Conservation (phyloP, 2,329 filamentous ascomycete species). For the Orbilia oligospora region DNA sequence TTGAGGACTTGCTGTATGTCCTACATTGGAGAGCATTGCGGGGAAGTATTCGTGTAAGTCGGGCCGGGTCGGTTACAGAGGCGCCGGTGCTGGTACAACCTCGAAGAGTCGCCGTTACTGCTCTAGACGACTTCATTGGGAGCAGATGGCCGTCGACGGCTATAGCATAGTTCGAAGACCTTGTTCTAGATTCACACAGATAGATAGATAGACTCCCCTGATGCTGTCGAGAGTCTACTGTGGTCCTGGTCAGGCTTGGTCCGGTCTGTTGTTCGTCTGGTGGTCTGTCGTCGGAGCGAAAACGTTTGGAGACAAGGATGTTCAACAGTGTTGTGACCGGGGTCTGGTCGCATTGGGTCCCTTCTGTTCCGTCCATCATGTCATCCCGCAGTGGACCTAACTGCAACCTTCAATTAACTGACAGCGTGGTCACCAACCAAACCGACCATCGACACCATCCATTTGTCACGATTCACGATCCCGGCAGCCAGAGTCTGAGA, state of each 20-base stretch:
- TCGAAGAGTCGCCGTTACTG: slow-evolving; percentile 31
- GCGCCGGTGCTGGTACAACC: slow-evolving; percentile 40
- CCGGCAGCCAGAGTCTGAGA: not conserved
- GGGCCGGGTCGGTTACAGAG: slow-evolving; percentile 28
- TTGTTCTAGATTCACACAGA: not conserved
- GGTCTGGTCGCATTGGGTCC: slow-evolving; percentile 28
- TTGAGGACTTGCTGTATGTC: slow-evolving; percentile 45
- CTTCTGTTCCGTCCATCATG: slow-evolving; percentile 15
- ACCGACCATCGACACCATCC: slow-evolving; percentile 7
- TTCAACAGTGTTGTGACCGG: not conserved
- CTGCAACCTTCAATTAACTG: not conserved
- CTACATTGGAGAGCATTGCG: slow-evolving; percentile 42
- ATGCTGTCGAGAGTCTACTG: not conserved
- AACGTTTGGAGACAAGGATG: slow-evolving; percentile 30
- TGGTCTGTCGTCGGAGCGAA: slow-evolving; percentile 29
- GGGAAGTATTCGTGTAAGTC: slow-evolving; percentile 39
- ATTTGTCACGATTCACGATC: not conserved
- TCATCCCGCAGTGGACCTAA: slow-evolving; percentile 3
- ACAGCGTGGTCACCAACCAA: slow-evolving; percentile 51
- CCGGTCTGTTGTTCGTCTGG: slow-evolving; percentile 5
- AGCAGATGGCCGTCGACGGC: slow-evolving; percentile 4
- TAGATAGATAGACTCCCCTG: not conserved
- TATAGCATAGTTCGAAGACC: slow-evolving; percentile 36
- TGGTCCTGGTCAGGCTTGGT: not conserved
- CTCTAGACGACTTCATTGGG: slow-evolving; percentile 55